These are phyloP conservation scores for Salix viminalis DNA, from an alignment of 345 rosid genomes.

Conservation along the genomic window DNA sequence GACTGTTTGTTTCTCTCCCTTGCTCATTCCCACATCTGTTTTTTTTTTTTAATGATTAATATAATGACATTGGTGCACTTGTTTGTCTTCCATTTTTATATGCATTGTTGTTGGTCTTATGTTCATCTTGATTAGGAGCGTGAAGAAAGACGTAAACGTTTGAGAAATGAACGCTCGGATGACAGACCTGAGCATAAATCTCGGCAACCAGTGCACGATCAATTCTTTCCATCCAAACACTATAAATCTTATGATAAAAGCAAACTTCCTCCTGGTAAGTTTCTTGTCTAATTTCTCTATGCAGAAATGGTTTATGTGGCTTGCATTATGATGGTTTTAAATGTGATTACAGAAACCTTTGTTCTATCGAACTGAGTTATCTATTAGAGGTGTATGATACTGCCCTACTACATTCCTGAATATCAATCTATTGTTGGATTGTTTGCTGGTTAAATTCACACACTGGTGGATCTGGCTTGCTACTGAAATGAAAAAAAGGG, in stretches of 20 bases:
- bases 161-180: constrained; percentile 58
- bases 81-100: not conserved
- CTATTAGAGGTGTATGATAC: not conserved
- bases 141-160: constrained; percentile 79
- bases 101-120: constrained; percentile 4
- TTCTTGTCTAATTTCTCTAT: constrained; percentile 2
- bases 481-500: not conserved
- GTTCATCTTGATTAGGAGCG: constrained; percentile 60
- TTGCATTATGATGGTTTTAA: not conserved
- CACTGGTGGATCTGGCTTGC: not conserved
- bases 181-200: constrained; percentile 48
- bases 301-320: not conserved
- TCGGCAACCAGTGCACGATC: constrained; percentile 51
- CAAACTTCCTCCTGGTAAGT: constrained; percentile 83
- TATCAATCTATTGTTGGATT: not conserved
- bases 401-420: not conserved
- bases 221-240: constrained; percentile 41
- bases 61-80: not conserved
- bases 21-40: too few species aligned
- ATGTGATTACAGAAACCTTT: not conserved
- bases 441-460: not conserved
- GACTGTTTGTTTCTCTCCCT: not conserved
- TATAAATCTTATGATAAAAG: constrained; percentile 53
- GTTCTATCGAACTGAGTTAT: not conserved
- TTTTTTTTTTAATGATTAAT: not conserved